Base-by-base conservation (phyloP, 306 rosid genomes). In the Rosa rugosa region DNA sequence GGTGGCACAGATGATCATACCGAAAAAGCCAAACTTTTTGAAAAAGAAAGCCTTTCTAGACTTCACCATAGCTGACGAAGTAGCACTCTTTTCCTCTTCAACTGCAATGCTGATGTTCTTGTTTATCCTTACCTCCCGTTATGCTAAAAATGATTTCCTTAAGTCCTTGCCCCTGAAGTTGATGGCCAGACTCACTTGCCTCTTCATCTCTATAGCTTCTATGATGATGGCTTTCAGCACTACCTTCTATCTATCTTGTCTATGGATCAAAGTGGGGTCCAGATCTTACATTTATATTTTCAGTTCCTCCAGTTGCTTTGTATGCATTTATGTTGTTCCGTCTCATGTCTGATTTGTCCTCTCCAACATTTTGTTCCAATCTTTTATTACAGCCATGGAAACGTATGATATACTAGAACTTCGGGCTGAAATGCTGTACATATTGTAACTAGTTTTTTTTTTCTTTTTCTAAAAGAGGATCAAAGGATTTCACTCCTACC, bases 101-200 rank as follows among this genome's bases (percentile, higher is more conserved):
- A 78, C 88, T 0, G 81, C 93, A 31, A 76, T 76, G 6, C 60
- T 91, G 0, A 81, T 89, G 69, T 90, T 90, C 59, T 68, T 86
- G 77, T 88, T 87, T n/a, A 81, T 86, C 69, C 88, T 90, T 20
- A 86, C 84, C 0, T 84, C 95, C 0, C 80, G 92, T 18, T 90
- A 88, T 11, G 85, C 88, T 0, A 90, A 88, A 36, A 62, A 75
- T 0, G 90, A 90, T 16, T 90, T 90, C 49, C 80, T 73, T 17
- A 79, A 2, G 17, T 80, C 90, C 8, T 46, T 90, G 3, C 91
- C 90, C 0, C 6, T 45, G 72, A 90, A 82, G 85, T 57, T 89
- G 73, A 85, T 86, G 41, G 23, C 40, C 22, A 91, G 91, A 42
- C 42, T 89, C 2, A 7, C 84, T 0, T 54, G 86, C 1, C 74